These are phyloP conservation scores for Enteropsectra breve DNA, from an alignment of 371 early-diverging fungal genomes.

Conservation along the genomic window DNA sequence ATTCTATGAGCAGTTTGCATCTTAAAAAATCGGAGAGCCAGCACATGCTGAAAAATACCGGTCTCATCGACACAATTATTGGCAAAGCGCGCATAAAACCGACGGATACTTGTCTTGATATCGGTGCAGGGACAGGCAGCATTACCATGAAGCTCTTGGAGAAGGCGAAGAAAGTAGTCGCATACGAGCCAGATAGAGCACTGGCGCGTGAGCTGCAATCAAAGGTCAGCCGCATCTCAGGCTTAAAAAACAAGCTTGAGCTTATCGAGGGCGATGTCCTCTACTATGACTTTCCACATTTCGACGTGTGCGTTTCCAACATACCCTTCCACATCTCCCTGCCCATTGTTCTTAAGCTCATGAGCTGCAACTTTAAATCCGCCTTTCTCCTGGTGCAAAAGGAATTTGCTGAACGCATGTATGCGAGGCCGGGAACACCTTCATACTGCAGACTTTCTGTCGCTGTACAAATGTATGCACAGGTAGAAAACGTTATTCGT, in stretches of 20 bases:
- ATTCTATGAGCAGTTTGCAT: conserved; percentile 64
- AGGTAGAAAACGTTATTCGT: conserved; percentile 90
- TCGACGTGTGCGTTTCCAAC: conserved; percentile 94
- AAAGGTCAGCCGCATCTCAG: conserved; percentile 64
- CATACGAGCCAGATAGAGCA: conserved; percentile 80
- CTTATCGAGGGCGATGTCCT: conserved; percentile 91
- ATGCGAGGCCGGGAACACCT: conserved; percentile 81
- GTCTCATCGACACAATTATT: conserved; percentile 86
- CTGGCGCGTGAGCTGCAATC: conserved; percentile 90
- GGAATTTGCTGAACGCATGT: conserved; percentile 92
- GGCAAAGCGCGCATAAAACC: conserved; percentile 82
- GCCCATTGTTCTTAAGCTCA: conserved; percentile 83
- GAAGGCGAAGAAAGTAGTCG: conserved; percentile 74
- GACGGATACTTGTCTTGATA: conserved; percentile 89
- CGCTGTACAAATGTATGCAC: conserved; percentile 85
- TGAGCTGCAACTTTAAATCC: conserved; percentile 72
- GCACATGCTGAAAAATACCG: conserved; percentile 94
- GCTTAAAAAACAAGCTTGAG: conserved; percentile 67
- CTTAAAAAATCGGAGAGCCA: conserved; percentile 96
- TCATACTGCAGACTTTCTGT: conserved; percentile 87
- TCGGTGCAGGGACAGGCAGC: conserved; percentile 99
- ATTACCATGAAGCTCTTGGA: conserved; percentile 85
- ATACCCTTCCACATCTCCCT: conserved; percentile 94
- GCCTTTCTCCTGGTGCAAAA: conserved; percentile 97
- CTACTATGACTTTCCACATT: conserved; percentile 85